Evolutionary conservation across 768 basidiomycete species (phyloP).

Genomic region (Tephrocybe sp.): DNA sequence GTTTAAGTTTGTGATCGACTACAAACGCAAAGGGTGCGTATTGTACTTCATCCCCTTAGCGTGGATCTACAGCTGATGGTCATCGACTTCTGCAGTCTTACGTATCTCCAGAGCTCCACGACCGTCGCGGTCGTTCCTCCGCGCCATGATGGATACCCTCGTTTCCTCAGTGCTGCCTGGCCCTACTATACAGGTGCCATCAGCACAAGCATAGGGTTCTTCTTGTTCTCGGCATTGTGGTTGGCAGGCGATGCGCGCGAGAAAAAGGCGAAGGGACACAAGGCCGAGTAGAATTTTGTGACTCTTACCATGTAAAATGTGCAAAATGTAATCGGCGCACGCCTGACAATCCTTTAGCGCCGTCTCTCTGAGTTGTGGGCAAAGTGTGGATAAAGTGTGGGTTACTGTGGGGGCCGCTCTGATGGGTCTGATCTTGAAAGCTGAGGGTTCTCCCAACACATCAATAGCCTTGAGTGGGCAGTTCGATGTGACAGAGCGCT

Average conservation of each 20-base stretch:
- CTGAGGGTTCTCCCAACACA: too few relatives aligned
- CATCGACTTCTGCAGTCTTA: constrained; percentile 47
- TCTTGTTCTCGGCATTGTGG: constrained; percentile 88
- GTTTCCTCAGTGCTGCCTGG: constrained; percentile 94
- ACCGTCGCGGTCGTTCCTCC: constrained; percentile 91
- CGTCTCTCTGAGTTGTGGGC: neutral
- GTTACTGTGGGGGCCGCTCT: too few relatives aligned
- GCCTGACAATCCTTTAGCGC: neutral
- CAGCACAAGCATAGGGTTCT: constrained; percentile 82
- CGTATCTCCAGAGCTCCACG: constrained; percentile 70
- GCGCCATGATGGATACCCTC: constrained; percentile 91
- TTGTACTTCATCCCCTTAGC: neutral
- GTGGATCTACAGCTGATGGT: neutral
- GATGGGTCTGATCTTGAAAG: too few relatives aligned
- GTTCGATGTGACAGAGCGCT: too few relatives aligned
- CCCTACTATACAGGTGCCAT: constrained; percentile 93
- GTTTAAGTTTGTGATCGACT: constrained; percentile 93
- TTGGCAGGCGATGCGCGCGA: constrained; percentile 78
- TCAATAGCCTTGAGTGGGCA: too few relatives aligned
- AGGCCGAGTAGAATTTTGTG: constrained; percentile 38
- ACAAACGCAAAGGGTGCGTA: constrained; percentile 84
- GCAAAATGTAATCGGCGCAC: constrained; percentile 12
- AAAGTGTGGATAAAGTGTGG: too few relatives aligned
- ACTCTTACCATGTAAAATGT: constrained; percentile 9
- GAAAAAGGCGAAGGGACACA: constrained; percentile 47